phyloP scores from a whole-genome alignment of 345 rosid genomes.

The Pugionium cornutum region DNA sequence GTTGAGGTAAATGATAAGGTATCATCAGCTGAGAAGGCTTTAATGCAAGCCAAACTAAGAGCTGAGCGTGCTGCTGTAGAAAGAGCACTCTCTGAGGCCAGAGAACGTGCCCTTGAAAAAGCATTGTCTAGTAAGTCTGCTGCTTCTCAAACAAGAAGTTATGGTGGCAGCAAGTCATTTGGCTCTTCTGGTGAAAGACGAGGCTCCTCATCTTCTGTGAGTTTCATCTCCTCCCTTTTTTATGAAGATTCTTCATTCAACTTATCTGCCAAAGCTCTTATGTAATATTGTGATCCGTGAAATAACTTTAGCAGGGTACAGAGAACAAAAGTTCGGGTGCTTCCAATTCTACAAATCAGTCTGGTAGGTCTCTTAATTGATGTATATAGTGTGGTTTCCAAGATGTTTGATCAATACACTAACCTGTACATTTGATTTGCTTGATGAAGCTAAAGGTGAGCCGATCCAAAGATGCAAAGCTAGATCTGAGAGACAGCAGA shows the following conservation, averaged over 20 bases:
- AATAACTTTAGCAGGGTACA: constrained; percentile 56
- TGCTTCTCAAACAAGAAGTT: constrained; percentile 48
- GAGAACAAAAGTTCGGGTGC: constrained; percentile 51
- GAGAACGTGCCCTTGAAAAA: constrained; percentile 86
- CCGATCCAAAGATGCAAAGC: constrained; percentile 68
- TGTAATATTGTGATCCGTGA: constrained; percentile 6
- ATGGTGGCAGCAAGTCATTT: constrained; percentile 52
- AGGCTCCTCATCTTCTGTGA: constrained; percentile 51
- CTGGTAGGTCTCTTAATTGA: constrained; percentile 46
- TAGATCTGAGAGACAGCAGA: constrained; percentile 69
- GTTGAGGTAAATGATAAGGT: constrained; percentile 50
- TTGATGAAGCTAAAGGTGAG: constrained; percentile 52
- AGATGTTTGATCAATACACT: constrained; percentile 25
- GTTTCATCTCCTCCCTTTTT: constrained; percentile 33
- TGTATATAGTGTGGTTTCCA: constrained; percentile 8
- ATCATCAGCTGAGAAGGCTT: constrained; percentile 45
- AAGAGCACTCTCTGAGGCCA: constrained; percentile 89
- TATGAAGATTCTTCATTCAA: constrained; percentile 6
- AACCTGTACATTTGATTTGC: constrained; percentile 35
- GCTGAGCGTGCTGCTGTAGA: constrained; percentile 95
- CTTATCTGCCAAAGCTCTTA: constrained; percentile 4
- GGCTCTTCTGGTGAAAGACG: constrained; percentile 55
- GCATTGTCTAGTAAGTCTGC: constrained; percentile 63
- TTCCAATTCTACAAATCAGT: constrained; percentile 37
- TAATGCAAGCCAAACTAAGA: constrained; percentile 68